phyloP scores from a whole-genome alignment of 2,329 filamentous ascomycete genomes.

The Bimuria novae-zelandiae region DNA sequence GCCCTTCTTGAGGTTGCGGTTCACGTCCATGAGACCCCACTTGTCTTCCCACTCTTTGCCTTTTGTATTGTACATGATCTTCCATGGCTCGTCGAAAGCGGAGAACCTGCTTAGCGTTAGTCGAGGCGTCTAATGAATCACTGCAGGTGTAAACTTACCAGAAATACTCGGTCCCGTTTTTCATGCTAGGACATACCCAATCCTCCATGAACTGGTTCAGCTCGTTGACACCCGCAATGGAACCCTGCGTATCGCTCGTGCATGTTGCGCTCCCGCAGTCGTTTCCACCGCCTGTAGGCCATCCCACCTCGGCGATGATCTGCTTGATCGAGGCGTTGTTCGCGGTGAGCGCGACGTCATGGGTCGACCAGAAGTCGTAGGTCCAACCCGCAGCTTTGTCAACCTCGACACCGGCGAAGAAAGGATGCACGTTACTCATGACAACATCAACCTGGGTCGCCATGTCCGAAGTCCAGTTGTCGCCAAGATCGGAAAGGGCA shows the following conservation, averaged over 20 bases:
- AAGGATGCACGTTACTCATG: slow-evolving; percentile 97
- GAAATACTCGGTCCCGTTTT: slow-evolving; percentile 88
- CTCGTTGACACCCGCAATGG: slow-evolving; percentile 77
- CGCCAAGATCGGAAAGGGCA: slow-evolving; percentile 85
- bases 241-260: slow-evolving; percentile 59
- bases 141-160: slow-evolving; percentile 62
- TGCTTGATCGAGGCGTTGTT: slow-evolving; percentile 60
- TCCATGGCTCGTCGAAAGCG: slow-evolving; percentile 97
- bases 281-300: slow-evolving; percentile 82
- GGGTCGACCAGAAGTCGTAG: slow-evolving; percentile 74
- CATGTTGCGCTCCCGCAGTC: slow-evolving; percentile 70
- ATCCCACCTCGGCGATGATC: slow-evolving; percentile 88
- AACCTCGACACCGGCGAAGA: slow-evolving; percentile 80
- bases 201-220: slow-evolving; percentile 85
- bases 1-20: slow-evolving; percentile 81
- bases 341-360: slow-evolving; percentile 68
- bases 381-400: slow-evolving; percentile 78
- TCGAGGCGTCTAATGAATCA: background rate
- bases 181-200: slow-evolving; percentile 81
- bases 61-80: slow-evolving; percentile 70
- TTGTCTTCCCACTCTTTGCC: slow-evolving; percentile 86
- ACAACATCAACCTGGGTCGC: slow-evolving; percentile 77
- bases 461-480: slow-evolving; percentile 78
- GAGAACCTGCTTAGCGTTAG: slow-evolving; percentile 66
- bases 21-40: slow-evolving; percentile 88